Base-by-base conservation (phyloP, 768 basidiomycete species). In the Collybia mongolica region DNA sequence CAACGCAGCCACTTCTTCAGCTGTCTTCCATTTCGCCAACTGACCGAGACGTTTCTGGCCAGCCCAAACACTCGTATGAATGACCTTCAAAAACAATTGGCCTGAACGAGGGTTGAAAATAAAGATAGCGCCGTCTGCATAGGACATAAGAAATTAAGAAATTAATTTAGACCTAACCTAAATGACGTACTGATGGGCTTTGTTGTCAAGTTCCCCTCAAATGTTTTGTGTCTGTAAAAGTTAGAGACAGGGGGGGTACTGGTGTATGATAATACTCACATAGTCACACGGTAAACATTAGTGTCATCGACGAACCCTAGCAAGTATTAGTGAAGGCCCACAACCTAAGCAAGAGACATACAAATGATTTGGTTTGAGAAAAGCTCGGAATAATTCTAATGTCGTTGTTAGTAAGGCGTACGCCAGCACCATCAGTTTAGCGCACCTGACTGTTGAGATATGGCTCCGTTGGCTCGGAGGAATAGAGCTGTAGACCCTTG, bases 1-100 rank as follows among this genome's bases (percentile, higher is more conserved):
- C 59, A 98, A 72, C 0, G 97, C 97, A 29, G 97, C 97, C 8
- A 98, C 97, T 86, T 99, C 97, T 84, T 99, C 97, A 15, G 97
- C 97, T 5, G 96, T 98, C 75, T 97, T 97, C 95, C 97, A 98
- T 73, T 98, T 99, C 32, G 97, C 97, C 44, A 98, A 81, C 70
- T 99, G 97, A 50, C 97, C 97, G 43, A 99, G 84, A 87, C 97
- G 97, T 70, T 99, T 99, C 71, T 99, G 97, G 63, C 97, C 97
- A 49, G 97, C 97, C 97, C 97, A 99, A n/a, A 98, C 97, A 62
- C 95, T 98, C 2, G 97, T 99, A 68, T 99, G 97, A 54, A 99
- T 99, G 70, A 99, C 88, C 77, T 99, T 99, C 68, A 99, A 70
- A 85, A 98, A 98, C 29, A 98, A 71, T 61, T 99, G 97, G 23